A percentile compares a stretch with the other conserved stretches of the same genome.
These are phyloP conservation scores for Paramecium tetraurelia DNA, from an alignment of 73 alveolate genomes.

Conservation along the genomic window DNA sequence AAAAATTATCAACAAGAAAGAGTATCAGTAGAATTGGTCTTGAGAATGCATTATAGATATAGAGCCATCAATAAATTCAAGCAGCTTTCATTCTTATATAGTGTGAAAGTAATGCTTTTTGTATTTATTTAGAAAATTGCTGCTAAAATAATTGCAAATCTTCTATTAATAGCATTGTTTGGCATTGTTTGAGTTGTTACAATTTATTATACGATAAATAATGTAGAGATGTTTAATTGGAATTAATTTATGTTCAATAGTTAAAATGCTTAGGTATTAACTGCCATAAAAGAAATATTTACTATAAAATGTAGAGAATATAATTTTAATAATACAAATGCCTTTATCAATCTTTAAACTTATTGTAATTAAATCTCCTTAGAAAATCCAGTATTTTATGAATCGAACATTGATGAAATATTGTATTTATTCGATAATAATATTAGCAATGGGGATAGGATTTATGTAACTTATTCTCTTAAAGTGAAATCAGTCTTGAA, in stretches of 20 bases:
- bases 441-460: background rate
- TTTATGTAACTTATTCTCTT: background rate
- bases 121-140: background rate
- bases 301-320: background rate
- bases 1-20: background rate
- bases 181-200: background rate
- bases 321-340: background rate
- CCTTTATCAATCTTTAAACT: background rate
- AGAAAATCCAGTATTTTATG: background rate
- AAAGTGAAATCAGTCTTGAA: background rate
- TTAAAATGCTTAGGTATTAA: background rate
- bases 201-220: background rate
- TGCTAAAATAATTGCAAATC: background rate
- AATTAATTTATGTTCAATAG: background rate
- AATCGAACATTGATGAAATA: background rate
- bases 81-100: background rate
- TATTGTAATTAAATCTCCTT: background rate
- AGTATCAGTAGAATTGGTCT: background rate
- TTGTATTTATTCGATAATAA: background rate
- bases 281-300: background rate
- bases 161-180: background rate
- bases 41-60: background rate
- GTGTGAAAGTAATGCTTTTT: background rate
- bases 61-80: background rate
- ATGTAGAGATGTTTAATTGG: background rate